Evolutionary conservation across 306 rosid genomes (phyloP), one percentile per base, ranked within the genome.

Genomic region (Cucumis cinereus): DNA sequence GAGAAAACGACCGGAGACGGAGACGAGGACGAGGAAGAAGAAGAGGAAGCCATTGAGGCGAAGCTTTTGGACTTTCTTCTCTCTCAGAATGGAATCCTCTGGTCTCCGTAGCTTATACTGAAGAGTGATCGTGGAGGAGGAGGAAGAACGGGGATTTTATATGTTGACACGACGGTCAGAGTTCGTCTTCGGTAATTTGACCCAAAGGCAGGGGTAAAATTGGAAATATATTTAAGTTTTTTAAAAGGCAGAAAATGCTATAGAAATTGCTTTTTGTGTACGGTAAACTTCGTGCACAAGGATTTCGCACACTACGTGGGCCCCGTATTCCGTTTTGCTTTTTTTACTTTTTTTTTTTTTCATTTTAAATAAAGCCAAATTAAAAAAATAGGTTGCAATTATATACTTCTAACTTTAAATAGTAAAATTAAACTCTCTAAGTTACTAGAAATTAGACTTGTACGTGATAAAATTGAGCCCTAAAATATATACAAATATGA

Each of bases 1-100:
- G 93, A 80, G 84, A 89, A 90, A 10, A 75, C 73, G 24, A 82
- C 73, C 45, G 81, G 43, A 88, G 82, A 68, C 0, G 90, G 81
- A 24, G 53, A 60, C 8, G 86, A 80, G 22, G 87, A 66, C 22
- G 75, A 49, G 10, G 82, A 49, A 77, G 84, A 45, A 7, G 90
- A 83, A 4, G 88, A 72, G 24, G 93, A 81, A 10, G 79, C 94
- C 98, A 93, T 93, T 67, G 41, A 77, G 36, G 47, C 57, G 26
- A 17, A 49, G 43, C 43, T 14, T 41, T 15, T 12, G 0, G 45
- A 8, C 7, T 61, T 59, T 13, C 33, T 45, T 40, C 8, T 22
- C 57, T 50, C 72, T 19, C 70, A 74, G 77, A 69, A 82, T 12
- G 49, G 49, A 38, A 36, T 22, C 79, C 36, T 62, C 14, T 49